A percentile compares a stretch with the other conserved stretches of the same genome.
These are phyloP conservation scores for Pseudogymnoascus sp. DNA, from an alignment of 2,329 filamentous ascomycete species.

Conservation along the genomic window DNA sequence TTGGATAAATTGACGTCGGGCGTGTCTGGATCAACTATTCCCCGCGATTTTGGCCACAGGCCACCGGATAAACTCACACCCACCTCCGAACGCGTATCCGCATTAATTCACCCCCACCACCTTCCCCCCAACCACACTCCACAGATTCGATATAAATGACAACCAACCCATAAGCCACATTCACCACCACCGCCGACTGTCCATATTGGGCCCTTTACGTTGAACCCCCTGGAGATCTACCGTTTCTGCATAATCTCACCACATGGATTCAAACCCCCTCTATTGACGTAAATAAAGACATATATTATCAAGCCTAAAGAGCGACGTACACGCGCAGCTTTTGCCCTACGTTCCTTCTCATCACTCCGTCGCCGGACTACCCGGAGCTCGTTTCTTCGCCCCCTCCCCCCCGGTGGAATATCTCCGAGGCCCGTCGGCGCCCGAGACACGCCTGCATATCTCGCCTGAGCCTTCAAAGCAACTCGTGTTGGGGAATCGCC, in stretches of 20 bases:
- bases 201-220: not conserved
- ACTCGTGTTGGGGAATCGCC: not conserved
- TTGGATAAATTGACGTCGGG: not conserved
- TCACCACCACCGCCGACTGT: not conserved
- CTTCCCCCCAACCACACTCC: not conserved
- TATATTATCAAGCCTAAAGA: not conserved
- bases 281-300: not conserved
- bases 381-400: not conserved
- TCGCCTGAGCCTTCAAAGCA: not conserved
- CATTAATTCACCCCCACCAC: not conserved
- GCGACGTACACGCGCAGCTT: not conserved
- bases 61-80: not conserved
- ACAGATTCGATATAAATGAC: conserved; percentile 11
- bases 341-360: not conserved
- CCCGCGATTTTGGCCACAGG: not conserved
- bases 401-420: not conserved
- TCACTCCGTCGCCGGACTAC: not conserved
- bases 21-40: not conserved
- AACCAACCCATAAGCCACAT: conserved; percentile 7
- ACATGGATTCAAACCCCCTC: not conserved
- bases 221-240: not conserved
- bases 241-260: not conserved
- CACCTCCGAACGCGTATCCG: not conserved
- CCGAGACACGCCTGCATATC: conserved; percentile 1
- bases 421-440: conserved; percentile 8